These are phyloP conservation scores for Saitozyma podzolica DNA, from an alignment of 768 basidiomycete species.

Conservation along the genomic window DNA sequence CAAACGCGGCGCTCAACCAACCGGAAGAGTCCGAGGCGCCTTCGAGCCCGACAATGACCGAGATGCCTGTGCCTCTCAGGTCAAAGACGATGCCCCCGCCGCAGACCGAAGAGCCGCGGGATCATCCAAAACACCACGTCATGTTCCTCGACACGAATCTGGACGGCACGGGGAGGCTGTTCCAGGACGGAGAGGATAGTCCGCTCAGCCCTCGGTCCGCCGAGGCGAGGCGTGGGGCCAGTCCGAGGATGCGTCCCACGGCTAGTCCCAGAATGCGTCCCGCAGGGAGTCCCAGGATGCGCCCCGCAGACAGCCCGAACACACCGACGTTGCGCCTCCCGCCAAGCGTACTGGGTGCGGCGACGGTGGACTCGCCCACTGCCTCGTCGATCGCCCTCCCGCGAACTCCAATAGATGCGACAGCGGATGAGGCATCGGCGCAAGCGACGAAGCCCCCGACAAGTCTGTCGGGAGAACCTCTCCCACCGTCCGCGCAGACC, in stretches of 20 bases:
- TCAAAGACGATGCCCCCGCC: slow-evolving; percentile 23
- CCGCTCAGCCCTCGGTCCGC: background rate
- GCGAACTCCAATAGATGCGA: background rate
- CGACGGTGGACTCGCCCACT: background rate
- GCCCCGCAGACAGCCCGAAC: background rate
- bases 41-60: slow-evolving; percentile 29
- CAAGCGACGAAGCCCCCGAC: background rate
- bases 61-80: slow-evolving; percentile 21
- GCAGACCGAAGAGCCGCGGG: slow-evolving; percentile 4
- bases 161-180: slow-evolving; percentile 2
- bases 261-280: background rate
- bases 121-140: slow-evolving; percentile 1
- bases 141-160: slow-evolving; percentile 8
- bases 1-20: slow-evolving; percentile 9
- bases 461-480: background rate
- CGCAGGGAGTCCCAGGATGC: background rate
- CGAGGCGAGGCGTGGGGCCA: background rate
- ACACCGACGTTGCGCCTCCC: too few relatives aligned
- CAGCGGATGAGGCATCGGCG: background rate
- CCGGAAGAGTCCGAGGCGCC: slow-evolving; percentile 34
- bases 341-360: too few relatives aligned
- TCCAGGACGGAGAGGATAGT: background rate
- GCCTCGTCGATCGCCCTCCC: background rate
- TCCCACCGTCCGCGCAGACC: too few relatives aligned
- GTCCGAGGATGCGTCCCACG: background rate